Evolutionary conservation across 257 asterid species (phyloP).

Genomic region (Mitragyna speciosa): DNA sequence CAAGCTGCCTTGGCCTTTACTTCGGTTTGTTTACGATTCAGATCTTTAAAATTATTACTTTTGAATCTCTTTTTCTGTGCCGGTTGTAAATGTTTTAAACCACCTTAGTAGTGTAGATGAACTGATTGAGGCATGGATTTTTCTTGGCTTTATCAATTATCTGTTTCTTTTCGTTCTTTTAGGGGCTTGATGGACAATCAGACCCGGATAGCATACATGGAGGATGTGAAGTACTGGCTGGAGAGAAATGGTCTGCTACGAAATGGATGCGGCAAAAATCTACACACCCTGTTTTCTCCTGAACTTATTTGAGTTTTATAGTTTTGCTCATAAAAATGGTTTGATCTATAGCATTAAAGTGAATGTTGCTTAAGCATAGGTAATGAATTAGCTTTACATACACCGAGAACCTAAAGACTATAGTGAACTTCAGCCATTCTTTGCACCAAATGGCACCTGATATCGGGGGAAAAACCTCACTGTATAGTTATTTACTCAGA

Average conservation of each 20-base stretch:
- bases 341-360: background rate
- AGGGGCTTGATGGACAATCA: slow-evolving; percentile 80
- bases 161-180: slow-evolving; percentile 2
- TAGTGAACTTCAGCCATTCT: background rate
- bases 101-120: background rate
- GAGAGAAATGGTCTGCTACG: slow-evolving; percentile 95
- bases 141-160: background rate
- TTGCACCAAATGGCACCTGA: background rate
- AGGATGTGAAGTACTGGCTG: slow-evolving; percentile 74
- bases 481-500: slow-evolving; percentile 10
- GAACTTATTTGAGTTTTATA: background rate
- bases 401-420: background rate
- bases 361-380: background rate
- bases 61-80: background rate
- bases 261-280: slow-evolving; percentile 83
- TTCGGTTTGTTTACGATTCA: background rate
- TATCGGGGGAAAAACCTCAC: slow-evolving; percentile 14
- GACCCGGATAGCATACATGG: slow-evolving; percentile 78
- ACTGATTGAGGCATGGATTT: background rate
- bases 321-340: background rate
- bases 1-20: background rate
- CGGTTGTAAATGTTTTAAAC: background rate
- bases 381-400: background rate
- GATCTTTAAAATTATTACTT: background rate
- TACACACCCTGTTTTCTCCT: slow-evolving; percentile 4